Conservation (phyloP, 208 protist species). For the Porcisia deanei region DNA sequence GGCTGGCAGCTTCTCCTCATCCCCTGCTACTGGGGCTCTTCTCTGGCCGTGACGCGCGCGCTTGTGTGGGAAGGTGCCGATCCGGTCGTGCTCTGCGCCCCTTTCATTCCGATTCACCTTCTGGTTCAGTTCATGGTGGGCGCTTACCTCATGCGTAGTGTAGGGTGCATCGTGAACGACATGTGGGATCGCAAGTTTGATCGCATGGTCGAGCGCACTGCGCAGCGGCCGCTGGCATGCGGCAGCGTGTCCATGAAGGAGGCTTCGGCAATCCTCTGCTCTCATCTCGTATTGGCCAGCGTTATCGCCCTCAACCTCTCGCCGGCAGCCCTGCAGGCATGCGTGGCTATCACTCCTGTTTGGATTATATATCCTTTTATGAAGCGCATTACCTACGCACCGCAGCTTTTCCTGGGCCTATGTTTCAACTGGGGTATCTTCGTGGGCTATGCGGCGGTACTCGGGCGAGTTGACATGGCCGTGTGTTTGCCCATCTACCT, state of each 20-base stretch:
- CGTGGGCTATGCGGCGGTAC: conserved; percentile 85
- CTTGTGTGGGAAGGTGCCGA: conserved; percentile 88
- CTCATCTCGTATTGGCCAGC: conserved; percentile 42
- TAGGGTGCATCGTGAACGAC: conserved; percentile 85
- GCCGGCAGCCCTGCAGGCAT: conserved; percentile 55
- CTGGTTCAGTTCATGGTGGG: conserved; percentile 58
- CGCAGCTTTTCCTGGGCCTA: conserved; percentile 76
- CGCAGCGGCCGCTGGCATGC: conserved; percentile 61
- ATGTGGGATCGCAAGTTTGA: conserved; percentile 85
- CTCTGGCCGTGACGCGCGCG: conserved; percentile 77
- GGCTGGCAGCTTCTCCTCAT: conserved; percentile 76
- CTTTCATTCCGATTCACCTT: conserved; percentile 83
- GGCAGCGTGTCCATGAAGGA: conserved; percentile 58
- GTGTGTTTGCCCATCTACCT: conserved; percentile 78
- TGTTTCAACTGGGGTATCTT: conserved; percentile 90
- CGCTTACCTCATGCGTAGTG: conserved; percentile 81
- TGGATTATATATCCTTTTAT: conserved; percentile 82
- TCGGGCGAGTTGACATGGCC: conserved; percentile 70
- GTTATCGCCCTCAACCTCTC: conserved; percentile 73
- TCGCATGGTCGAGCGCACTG: conserved; percentile 70
- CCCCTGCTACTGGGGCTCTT: conserved; percentile 81
- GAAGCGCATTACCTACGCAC: conserved; percentile 82
- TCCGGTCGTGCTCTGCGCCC: conserved; percentile 70
- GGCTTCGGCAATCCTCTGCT: conserved; percentile 46
- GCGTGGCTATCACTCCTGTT: conserved; percentile 63